Percentiles rank a stretch among this genome's conserved stretches.
Evolutionary conservation across 2,329 filamentous ascomycete species (phyloP).

Genomic region (Penicillium olsonii): DNA sequence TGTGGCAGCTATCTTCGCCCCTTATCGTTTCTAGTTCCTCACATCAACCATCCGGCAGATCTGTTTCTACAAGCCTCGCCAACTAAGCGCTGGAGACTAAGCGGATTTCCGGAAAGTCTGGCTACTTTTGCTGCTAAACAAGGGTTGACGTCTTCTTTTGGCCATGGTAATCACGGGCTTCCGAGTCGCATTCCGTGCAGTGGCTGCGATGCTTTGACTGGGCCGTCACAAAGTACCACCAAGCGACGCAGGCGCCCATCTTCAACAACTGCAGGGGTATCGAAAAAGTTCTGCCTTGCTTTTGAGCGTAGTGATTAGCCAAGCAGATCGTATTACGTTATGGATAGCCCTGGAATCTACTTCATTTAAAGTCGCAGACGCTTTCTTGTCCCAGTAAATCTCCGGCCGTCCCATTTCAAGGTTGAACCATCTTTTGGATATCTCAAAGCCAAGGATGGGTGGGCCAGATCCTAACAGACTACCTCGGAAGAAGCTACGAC

Average conservation of each 20-base stretch:
- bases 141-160: not conserved
- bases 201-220: not conserved
- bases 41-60: not conserved
- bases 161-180: not conserved
- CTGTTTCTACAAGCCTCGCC: not conserved
- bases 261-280: not conserved
- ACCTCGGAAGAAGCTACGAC: too few species aligned
- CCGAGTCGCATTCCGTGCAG: not conserved
- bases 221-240: not conserved
- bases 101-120: not conserved
- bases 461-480: not conserved
- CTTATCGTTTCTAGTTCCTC: not conserved
- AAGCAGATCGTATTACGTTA: not conserved
- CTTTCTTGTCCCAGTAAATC: not conserved
- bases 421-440: too few species aligned
- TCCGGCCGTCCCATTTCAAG: too few species aligned
- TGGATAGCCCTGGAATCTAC: too few species aligned
- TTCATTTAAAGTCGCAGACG: too few species aligned
- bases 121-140: not conserved
- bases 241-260: not conserved
- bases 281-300: too few species aligned
- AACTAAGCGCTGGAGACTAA: not conserved
- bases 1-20: not conserved
- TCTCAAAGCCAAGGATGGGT: not conserved
- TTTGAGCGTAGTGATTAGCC: too few species aligned